Conservation (phyloP, 164 flowering plant species). For the Magnolia changhungtana region DNA sequence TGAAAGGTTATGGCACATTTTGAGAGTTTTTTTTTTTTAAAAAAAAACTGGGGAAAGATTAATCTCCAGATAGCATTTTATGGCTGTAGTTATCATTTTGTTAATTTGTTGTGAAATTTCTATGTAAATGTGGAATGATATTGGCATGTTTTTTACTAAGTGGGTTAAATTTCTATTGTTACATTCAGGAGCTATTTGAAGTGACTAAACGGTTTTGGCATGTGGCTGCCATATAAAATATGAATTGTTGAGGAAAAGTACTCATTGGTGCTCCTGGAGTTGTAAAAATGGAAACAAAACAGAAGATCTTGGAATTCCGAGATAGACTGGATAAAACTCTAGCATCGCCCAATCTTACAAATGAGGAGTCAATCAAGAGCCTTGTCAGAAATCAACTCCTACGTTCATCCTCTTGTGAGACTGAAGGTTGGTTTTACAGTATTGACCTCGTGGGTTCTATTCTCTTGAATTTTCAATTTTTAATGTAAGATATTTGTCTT, state of each 20-base stretch:
- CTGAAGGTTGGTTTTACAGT: conserved; percentile 37
- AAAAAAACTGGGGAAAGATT: too few species aligned
- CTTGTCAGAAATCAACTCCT: conserved; percentile 63
- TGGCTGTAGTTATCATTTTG: background rate
- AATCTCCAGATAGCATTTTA: background rate
- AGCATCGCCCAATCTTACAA: conserved; percentile 50
- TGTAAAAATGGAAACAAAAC: conserved; percentile 48
- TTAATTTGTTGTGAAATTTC: background rate
- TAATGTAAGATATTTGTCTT: background rate
- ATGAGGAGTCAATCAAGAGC: conserved; percentile 39
- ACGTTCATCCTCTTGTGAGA: conserved; percentile 31
- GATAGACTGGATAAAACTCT: conserved; percentile 69
- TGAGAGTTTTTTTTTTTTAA: too few species aligned
- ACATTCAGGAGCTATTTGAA: conserved; percentile 6
- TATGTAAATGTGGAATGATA: background rate
- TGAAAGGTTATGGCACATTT: too few species aligned
- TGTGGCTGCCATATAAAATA: background rate
- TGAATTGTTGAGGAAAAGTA: background rate
- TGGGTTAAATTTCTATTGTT: background rate
- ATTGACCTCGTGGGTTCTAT: background rate
- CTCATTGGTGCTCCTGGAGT: conserved; percentile 11
- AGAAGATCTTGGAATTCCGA: conserved; percentile 49
- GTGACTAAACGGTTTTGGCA: background rate
- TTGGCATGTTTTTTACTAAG: background rate
- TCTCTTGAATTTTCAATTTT: background rate